Conservation (phyloP, 169 alveolate genomes). For the Plasmodium gallinaceum region DNA sequence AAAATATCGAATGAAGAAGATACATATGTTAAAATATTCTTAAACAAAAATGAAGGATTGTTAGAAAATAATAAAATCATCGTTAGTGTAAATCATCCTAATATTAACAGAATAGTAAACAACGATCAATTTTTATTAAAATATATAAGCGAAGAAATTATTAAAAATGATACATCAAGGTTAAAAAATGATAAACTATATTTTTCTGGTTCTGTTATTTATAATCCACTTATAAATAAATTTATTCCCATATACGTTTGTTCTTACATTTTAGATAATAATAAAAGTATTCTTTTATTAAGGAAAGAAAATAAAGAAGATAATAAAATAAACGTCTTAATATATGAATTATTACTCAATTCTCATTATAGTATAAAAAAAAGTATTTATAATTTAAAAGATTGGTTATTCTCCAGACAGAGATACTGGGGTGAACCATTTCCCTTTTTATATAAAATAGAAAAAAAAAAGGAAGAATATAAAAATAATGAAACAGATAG, state of each 20-base stretch:
- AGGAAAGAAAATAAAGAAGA: conserved; percentile 49
- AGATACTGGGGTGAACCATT: conserved; percentile 96
- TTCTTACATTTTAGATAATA: conserved; percentile 60
- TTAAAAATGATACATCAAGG: conserved; percentile 22
- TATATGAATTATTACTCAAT: conserved; percentile 5
- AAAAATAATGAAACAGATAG: background rate
- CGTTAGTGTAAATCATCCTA: conserved; percentile 63
- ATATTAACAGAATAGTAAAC: conserved; percentile 37
- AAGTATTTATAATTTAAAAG: conserved; percentile 82
- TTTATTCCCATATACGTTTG: conserved; percentile 78
- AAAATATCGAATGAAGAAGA: background rate
- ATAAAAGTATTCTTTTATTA: conserved; percentile 4
- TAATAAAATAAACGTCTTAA: background rate
- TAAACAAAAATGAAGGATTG: conserved; percentile 29
- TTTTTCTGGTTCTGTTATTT: conserved; percentile 62
- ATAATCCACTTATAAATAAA: conserved; percentile 74
- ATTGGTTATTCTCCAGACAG: conserved; percentile 94
- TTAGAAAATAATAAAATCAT: conserved; percentile 37
- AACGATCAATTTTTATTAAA: conserved; percentile 8
- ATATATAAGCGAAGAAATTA: conserved; percentile 1
- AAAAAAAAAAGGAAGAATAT: conserved; percentile 35
- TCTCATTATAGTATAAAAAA: conserved; percentile 64
- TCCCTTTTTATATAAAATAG: conserved; percentile 85
- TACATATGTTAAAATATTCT: conserved; percentile 35
- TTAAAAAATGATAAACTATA: conserved; percentile 38